A percentile compares a stretch with the other conserved stretches of the same genome.
phyloP scores from a whole-genome alignment of 2,329 filamentous ascomycete species.

The Blastomyces gilchristii region DNA sequence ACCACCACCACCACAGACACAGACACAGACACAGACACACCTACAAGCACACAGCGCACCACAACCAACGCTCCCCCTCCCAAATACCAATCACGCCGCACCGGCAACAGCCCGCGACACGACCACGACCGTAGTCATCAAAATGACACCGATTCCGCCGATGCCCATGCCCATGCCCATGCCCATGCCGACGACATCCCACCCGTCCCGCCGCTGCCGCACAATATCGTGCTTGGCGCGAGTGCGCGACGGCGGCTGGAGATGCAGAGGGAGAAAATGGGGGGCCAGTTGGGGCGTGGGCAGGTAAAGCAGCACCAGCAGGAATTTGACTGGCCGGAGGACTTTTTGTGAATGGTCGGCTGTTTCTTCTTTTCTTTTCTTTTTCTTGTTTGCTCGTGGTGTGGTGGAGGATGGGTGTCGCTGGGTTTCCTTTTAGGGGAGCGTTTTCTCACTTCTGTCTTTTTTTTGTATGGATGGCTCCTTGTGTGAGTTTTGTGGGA shows the following conservation, averaged over 20 bases:
- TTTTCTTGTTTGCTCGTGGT: not conserved
- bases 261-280: conserved; percentile 11
- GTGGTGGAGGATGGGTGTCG: too few species aligned
- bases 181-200: conserved; percentile 26
- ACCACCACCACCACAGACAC: not conserved
- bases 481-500: too few species aligned
- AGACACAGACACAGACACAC: too few species aligned
- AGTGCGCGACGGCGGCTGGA: not conserved
- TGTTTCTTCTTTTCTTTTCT: not conserved
- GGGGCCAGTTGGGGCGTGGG: conserved; percentile 9
- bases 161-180: conserved; percentile 11
- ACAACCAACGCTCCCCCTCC: conserved; percentile 6
- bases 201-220: conserved; percentile 32
- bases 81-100: not conserved
- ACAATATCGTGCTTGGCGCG: conserved; percentile 18
- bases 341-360: conserved; percentile 27
- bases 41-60: not conserved
- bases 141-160: conserved; percentile 5
- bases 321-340: conserved; percentile 36
- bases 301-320: conserved; percentile 9
- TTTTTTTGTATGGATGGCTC: too few species aligned
- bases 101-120: too few species aligned
- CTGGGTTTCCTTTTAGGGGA: too few species aligned
- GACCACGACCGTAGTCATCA: too few species aligned
- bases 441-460: too few species aligned